phyloP scores from a whole-genome alignment of 192 early-diverging fungal species.

The Chytriomyces sp. region DNA sequence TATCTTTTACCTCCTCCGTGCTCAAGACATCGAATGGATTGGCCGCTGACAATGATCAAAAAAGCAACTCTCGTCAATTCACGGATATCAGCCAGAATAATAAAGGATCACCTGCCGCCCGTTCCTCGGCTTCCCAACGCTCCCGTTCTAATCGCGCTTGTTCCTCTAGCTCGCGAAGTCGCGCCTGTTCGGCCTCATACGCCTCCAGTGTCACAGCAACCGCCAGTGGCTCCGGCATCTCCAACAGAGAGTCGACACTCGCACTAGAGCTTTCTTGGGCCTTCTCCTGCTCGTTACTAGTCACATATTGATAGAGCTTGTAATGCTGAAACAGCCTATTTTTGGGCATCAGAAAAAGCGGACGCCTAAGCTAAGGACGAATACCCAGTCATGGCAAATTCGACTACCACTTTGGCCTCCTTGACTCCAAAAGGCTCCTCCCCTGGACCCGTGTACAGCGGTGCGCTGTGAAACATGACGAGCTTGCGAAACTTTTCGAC shows the following conservation, averaged over 20 bases:
- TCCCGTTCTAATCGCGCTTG: conserved; percentile 27
- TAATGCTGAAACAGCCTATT: conserved; percentile 37
- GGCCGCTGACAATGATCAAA: conserved; percentile 20
- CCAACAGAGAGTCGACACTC: conserved; percentile 21
- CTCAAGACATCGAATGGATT: conserved; percentile 42
- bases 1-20: conserved; percentile 27
- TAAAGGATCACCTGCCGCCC: conserved; percentile 33
- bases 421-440: conserved; percentile 32
- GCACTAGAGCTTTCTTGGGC: background rate
- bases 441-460: background rate
- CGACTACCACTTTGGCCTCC: conserved; percentile 12
- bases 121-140: conserved; percentile 17
- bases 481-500: conserved; percentile 21
- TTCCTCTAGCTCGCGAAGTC: conserved; percentile 28
- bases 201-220: conserved; percentile 35
- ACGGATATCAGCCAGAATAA: background rate
- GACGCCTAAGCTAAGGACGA: too few relatives aligned
- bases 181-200: conserved; percentile 35
- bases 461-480: conserved; percentile 14
- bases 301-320: conserved; percentile 28
- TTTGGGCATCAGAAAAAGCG: background rate
- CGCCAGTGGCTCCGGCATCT: conserved; percentile 27
- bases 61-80: too few relatives aligned
- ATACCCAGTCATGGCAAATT: conserved; percentile 30
- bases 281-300: conserved; percentile 12